A percentile compares a stretch with the other conserved stretches of the same genome.
Evolutionary conservation across 352 stramenopile species (phyloP).

Genomic region (Phytopythium litorale): DNA sequence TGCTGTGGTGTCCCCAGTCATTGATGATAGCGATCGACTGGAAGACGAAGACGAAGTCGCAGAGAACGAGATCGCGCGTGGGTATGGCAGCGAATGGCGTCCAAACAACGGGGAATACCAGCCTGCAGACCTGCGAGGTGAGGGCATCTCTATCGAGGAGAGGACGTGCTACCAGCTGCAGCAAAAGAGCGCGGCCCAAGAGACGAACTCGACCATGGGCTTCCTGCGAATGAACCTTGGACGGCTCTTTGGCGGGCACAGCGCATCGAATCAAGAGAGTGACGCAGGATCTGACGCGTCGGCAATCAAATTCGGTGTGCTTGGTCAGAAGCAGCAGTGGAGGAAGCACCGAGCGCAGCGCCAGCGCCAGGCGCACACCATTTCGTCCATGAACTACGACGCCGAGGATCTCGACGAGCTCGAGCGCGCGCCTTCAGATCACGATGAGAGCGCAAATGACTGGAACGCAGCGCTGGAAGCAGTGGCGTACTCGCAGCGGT

Average conservation of each 20-base stretch:
- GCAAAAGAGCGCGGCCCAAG: constrained; percentile 16
- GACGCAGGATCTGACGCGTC: constrained; percentile 5
- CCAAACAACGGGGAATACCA: neutral
- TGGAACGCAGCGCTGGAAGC: neutral
- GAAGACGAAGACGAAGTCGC: neutral
- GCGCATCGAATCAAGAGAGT: constrained; percentile 38
- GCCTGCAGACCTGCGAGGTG: neutral
- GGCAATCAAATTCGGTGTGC: constrained; percentile 38
- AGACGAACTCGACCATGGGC: neutral
- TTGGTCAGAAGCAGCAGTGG: constrained; percentile 69
- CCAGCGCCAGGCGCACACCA: constrained; percentile 27
- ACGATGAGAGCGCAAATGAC: neutral
- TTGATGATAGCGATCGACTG: constrained; percentile 28
- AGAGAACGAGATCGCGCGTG: neutral
- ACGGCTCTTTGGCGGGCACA: constrained; percentile 19
- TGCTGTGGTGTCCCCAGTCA: constrained; percentile 46
- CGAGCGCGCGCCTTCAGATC: neutral
- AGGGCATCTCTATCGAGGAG: neutral
- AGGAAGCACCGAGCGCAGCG: constrained; percentile 36
- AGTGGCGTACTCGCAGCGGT: constrained; percentile 8
- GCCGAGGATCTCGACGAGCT: constrained; percentile 6
- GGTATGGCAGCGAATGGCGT: neutral
- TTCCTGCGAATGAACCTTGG: constrained; percentile 10
- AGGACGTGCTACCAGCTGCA: constrained; percentile 19
- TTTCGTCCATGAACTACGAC: constrained; percentile 39